phyloP scores from a whole-genome alignment of 2,329 filamentous ascomycete species.

The Colletotrichum incanum region DNA sequence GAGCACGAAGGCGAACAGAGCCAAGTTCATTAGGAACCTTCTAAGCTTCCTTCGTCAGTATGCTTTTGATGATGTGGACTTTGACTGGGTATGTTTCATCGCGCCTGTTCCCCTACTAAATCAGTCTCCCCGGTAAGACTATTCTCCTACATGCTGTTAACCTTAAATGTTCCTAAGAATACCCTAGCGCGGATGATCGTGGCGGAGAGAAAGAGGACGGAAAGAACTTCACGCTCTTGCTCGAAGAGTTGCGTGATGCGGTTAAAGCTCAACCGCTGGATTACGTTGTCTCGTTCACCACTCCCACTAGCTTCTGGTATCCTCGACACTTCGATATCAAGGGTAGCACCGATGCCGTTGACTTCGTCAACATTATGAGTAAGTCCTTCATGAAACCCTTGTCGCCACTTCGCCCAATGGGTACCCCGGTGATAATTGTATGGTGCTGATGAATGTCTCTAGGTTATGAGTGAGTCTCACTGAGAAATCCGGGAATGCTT shows the following conservation, averaged over 20 bases:
- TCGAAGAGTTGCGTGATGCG: constrained; percentile 44
- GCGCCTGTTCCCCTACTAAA: no score
- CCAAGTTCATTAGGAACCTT: constrained; percentile 27
- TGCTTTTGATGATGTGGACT: constrained; percentile 41
- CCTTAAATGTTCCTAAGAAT: no score
- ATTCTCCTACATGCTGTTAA: no score
- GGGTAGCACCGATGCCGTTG: constrained; percentile 7
- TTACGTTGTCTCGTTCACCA: constrained; percentile 47
- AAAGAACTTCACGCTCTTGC: constrained; percentile 45
- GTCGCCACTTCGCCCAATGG: no score
- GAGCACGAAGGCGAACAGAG: constrained; percentile 20
- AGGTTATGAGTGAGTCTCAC: no score
- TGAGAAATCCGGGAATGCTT: no score
- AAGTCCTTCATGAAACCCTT: no score
- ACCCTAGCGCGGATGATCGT: constrained; percentile 44
- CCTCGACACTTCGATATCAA: constrained; percentile 47
- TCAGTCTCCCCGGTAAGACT: no score
- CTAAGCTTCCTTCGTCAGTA: constrained; percentile 29
- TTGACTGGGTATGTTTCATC: constrained; percentile 39
- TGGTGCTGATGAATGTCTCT: no score
- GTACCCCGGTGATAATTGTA: no score
- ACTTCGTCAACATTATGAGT: constrained; percentile 37
- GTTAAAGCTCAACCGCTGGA: constrained; percentile 31
- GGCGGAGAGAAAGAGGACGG: constrained; percentile 48
- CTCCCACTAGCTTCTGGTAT: constrained; percentile 51